Conservation (phyloP, 2,329 filamentous ascomycete genomes). For the Cytospora schulzeri region DNA sequence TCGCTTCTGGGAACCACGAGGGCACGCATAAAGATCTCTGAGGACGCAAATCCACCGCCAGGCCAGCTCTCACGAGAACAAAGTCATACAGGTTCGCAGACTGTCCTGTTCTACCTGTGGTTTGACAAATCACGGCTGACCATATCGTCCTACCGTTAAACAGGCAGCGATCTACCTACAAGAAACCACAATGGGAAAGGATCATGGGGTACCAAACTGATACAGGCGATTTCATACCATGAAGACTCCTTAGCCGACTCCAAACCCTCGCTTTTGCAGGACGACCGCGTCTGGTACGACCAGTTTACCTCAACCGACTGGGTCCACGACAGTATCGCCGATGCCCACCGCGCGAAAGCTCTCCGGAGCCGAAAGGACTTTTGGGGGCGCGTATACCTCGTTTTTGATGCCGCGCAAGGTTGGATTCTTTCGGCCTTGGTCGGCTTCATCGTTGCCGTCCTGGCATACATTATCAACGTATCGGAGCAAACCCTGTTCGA, state of each 20-base stretch:
- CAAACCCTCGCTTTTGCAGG: slow-evolving; percentile 67
- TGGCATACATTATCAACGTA: slow-evolving; percentile 89
- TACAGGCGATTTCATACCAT: slow-evolving; percentile 61
- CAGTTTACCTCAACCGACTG: slow-evolving; percentile 97
- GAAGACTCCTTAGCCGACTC: slow-evolving; percentile 64
- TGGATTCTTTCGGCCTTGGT: slow-evolving; percentile 94
- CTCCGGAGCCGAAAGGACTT: slow-evolving; percentile 81
- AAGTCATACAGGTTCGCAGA: slow-evolving; percentile 29
- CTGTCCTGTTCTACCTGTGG: slow-evolving; percentile 2
- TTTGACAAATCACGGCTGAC: slow-evolving; percentile 21
- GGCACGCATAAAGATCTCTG: slow-evolving; percentile 23
- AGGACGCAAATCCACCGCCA: slow-evolving; percentile 14
- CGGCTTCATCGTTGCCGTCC: slow-evolving; percentile 78
- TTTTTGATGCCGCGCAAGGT: slow-evolving; percentile 86
- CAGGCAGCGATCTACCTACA: slow-evolving; percentile 43
- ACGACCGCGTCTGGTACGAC: slow-evolving; percentile 97
- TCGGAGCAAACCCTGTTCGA: slow-evolving; percentile 86
- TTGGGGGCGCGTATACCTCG: slow-evolving; percentile 73
- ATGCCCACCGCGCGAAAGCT: slow-evolving; percentile 85
- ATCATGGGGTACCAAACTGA: slow-evolving; percentile 63
- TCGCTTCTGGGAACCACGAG: slow-evolving; percentile 21
- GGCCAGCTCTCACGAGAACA: slow-evolving; percentile 10
- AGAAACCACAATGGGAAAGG: slow-evolving; percentile 59
- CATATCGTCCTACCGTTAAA: slow-evolving; percentile 1
- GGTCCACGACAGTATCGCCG: slow-evolving; percentile 96